A percentile compares a stretch with the other conserved stretches of the same genome.
Evolutionary conservation across 2,329 filamentous ascomycete genomes (phyloP).

Genomic region (Tricladium varicosporioides): DNA sequence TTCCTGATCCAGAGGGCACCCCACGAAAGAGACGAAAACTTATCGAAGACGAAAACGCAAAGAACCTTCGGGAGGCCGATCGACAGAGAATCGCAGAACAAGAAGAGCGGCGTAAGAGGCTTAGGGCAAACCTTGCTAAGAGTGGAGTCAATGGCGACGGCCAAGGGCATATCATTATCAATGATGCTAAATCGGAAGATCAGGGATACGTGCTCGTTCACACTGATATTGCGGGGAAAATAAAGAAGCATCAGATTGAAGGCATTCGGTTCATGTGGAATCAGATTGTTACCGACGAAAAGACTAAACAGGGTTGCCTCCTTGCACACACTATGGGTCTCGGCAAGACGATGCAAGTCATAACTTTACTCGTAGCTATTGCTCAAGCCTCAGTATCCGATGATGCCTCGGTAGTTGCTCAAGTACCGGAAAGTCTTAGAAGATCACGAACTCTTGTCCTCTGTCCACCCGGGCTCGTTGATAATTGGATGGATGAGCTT

Average conservation of each 20-base stretch:
- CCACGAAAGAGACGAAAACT: constrained; percentile 36
- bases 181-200: constrained; percentile 60
- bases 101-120: constrained; percentile 47
- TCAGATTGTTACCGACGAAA: constrained; percentile 59
- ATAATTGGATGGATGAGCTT: constrained; percentile 84
- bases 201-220: constrained; percentile 64
- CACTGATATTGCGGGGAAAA: constrained; percentile 57
- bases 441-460: constrained; percentile 67
- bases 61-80: constrained; percentile 54
- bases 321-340: constrained; percentile 89
- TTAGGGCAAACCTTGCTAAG: constrained; percentile 45
- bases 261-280: constrained; percentile 90
- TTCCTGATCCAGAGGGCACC: constrained; percentile 5
- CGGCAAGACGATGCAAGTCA: constrained; percentile 89
- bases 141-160: constrained; percentile 45
- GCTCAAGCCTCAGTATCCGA: constrained; percentile 61
- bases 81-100: constrained; percentile 52
- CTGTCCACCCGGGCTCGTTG: constrained; percentile 70
- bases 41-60: constrained; percentile 44
- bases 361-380: constrained; percentile 77
- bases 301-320: constrained; percentile 69
- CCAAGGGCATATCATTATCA: constrained; percentile 57
- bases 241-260: constrained; percentile 78
- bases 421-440: constrained; percentile 67
- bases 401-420: constrained; percentile 54